Evolutionary conservation across 2,329 filamentous ascomycete species (phyloP).

Genomic region (Waltergamsia citrina): DNA sequence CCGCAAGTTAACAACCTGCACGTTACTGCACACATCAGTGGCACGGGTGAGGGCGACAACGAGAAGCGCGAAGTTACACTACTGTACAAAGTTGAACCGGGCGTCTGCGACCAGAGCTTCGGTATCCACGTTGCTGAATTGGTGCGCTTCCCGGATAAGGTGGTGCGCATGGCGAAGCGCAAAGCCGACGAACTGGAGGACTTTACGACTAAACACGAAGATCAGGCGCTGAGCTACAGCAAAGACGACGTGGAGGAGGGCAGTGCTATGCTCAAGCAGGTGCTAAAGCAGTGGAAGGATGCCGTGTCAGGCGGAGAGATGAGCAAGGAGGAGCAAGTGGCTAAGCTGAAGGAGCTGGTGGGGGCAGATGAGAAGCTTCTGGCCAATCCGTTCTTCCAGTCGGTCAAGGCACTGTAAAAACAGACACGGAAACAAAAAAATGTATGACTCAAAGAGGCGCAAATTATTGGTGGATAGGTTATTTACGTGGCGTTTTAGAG

Average conservation of each 20-base stretch:
- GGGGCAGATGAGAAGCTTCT: slow-evolving; percentile 56
- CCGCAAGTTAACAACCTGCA: slow-evolving; percentile 88
- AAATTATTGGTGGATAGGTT: not conserved
- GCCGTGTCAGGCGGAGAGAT: slow-evolving; percentile 53
- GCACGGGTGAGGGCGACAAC: slow-evolving; percentile 34
- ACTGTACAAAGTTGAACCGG: slow-evolving; percentile 91
- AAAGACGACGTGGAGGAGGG: slow-evolving; percentile 87
- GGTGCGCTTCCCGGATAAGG: slow-evolving; percentile 92
- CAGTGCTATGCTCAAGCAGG: slow-evolving; percentile 71
- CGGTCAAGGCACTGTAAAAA: slow-evolving; percentile 42
- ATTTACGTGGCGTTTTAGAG: not conserved
- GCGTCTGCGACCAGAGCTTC: slow-evolving; percentile 94
- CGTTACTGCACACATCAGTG: slow-evolving; percentile 85
- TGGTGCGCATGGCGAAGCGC: slow-evolving; percentile 97
- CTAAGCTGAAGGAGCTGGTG: slow-evolving; percentile 71
- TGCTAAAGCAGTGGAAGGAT: slow-evolving; percentile 79
- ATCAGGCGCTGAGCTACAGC: slow-evolving; percentile 50
- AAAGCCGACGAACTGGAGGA: slow-evolving; percentile 98
- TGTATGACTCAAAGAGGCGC: no score
- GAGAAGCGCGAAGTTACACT: slow-evolving; percentile 80
- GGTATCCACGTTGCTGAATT: slow-evolving; percentile 97
- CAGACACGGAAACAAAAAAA: no score
- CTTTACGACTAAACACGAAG: slow-evolving; percentile 73
- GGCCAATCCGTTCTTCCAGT: slow-evolving; percentile 62
- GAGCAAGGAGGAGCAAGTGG: slow-evolving; percentile 68